Base-by-base conservation (phyloP, 768 basidiomycete species). In the Tricholoma flavovirens region DNA sequence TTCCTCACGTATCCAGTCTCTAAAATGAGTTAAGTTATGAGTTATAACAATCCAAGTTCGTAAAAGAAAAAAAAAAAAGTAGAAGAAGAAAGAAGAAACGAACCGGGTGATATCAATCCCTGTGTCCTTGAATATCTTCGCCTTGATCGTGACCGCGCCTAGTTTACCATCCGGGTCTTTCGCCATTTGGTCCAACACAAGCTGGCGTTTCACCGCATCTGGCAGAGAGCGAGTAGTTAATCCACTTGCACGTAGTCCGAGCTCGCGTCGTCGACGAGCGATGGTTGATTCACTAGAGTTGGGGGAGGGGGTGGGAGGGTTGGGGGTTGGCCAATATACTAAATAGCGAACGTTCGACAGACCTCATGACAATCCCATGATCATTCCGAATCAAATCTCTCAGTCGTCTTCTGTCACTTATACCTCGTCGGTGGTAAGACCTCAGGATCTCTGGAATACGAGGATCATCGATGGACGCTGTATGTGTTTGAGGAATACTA, bases 171-270 rank as follows among this genome's bases (percentile, higher is more conserved):
- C 60, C 1, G 68, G 65, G 50, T 74, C 73, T 46, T 69, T 70
- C 10, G 61, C 61, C 66, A 75, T 67, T 59, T 73, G 70, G 35
- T 70, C 67, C 6, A 69, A 45, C 15, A 75, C 63, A 12, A 74
- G 65, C 35, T 73, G 68, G 3, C 64, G 55, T 54, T 72, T 75
- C 3, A 62, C 62, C 1, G 51, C 56, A 15, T 71, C 67, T 10
- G 64, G 59, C 10, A 73, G 61, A 6, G 61, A 55, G 12, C 43
- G 54, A 1, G 70, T 75, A 11, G 70, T 72, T 4, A 57, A 57
- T 10, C 66, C 56, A 53, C 73, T 71, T 3, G 61, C 72, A 17
- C 57, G 55, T 4, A 73, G 56, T 11, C 70, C 70, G 10, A 72
- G 60, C 19, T 58, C 58, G 54, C 66, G 64, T 42, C 59, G 57